Evolutionary conservation across 305 asterid genomes (phyloP).

Genomic region (Withania somnifera): DNA sequence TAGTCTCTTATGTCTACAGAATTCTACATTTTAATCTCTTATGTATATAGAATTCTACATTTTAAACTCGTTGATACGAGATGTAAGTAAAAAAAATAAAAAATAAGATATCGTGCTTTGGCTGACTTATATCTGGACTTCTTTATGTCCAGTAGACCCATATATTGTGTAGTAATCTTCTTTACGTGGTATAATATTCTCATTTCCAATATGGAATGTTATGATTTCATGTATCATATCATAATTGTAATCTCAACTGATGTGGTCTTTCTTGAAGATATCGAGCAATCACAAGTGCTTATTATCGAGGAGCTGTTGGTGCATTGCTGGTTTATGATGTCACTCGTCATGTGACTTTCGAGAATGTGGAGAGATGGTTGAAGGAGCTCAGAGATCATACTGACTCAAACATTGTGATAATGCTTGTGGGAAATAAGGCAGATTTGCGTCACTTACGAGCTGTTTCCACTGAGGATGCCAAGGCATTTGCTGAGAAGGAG

Average conservation of each 20-base stretch:
- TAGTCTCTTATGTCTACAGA: not conserved
- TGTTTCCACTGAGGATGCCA: constrained; percentile 30
- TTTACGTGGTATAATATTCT: not conserved
- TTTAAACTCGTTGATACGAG: not conserved
- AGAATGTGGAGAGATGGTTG: constrained; percentile 42
- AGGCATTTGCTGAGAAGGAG: constrained; percentile 33
- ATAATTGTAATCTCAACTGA: not conserved
- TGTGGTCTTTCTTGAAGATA: constrained; percentile 17
- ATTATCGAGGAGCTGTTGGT: constrained; percentile 42
- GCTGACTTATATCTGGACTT: not conserved
- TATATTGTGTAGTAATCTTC: not conserved
- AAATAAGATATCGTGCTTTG: not conserved
- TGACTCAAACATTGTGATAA: constrained; percentile 31
- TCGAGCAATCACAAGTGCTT: constrained; percentile 47
- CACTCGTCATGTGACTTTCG: constrained; percentile 39
- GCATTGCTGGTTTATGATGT: constrained; percentile 42
- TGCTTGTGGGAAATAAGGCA: constrained; percentile 41
- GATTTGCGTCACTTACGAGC: constrained; percentile 38
- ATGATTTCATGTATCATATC: not conserved
- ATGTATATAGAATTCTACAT: too few species aligned
- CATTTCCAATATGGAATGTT: not conserved
- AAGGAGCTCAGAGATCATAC: constrained; percentile 42
- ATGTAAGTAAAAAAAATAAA: not conserved
- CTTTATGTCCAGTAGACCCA: not conserved
- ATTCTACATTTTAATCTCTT: not conserved